A percentile compares a stretch with the other conserved stretches of the same genome.
Conservation (phyloP, 805 yeast species). For the Myxozyma mucilagina region DNA sequence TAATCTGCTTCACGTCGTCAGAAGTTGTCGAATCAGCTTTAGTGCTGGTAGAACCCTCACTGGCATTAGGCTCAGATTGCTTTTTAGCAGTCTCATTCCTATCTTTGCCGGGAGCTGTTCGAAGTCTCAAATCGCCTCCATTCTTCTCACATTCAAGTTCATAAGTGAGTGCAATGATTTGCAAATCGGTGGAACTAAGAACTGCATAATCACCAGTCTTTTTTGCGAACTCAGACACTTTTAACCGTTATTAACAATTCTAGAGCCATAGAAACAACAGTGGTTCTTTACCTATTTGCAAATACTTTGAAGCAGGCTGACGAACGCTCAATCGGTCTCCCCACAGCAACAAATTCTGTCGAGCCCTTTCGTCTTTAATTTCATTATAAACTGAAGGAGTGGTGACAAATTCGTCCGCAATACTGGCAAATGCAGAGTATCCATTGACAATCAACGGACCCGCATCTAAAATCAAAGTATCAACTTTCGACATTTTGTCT, state of each 20-base stretch:
- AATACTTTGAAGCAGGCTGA: slow-evolving; percentile 70
- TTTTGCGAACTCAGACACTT: slow-evolving; percentile 72
- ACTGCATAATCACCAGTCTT: slow-evolving; percentile 91
- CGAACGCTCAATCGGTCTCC: slow-evolving; percentile 62
- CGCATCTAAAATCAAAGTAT: slow-evolving; percentile 76
- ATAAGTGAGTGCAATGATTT: slow-evolving; percentile 85
- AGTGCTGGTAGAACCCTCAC: not conserved
- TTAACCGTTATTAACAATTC: slow-evolving; percentile 20
- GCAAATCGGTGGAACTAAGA: slow-evolving; percentile 86
- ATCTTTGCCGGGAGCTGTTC: slow-evolving; percentile 63
- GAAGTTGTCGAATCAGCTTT: not conserved
- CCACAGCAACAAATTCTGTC: slow-evolving; percentile 80
- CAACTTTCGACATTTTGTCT: slow-evolving; percentile 6
- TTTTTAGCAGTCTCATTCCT: not conserved
- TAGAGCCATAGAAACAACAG: not conserved
- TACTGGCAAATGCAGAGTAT: slow-evolving; percentile 66
- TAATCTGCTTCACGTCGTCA: not conserved
- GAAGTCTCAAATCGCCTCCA: slow-evolving; percentile 67
- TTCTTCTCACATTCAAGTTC: slow-evolving; percentile 76
- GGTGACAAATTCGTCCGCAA: slow-evolving; percentile 73
- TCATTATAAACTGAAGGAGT: slow-evolving; percentile 91
- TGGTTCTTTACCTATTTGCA: slow-evolving; percentile 44
- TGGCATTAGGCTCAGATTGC: not conserved
- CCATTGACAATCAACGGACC: slow-evolving; percentile 90
- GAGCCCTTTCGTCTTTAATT: slow-evolving; percentile 79